Percentiles rank a stretch among this genome's conserved stretches.
These are phyloP conservation scores for Pythium scleroteichum DNA, from an alignment of 352 stramenopile species.

Conservation along the genomic window DNA sequence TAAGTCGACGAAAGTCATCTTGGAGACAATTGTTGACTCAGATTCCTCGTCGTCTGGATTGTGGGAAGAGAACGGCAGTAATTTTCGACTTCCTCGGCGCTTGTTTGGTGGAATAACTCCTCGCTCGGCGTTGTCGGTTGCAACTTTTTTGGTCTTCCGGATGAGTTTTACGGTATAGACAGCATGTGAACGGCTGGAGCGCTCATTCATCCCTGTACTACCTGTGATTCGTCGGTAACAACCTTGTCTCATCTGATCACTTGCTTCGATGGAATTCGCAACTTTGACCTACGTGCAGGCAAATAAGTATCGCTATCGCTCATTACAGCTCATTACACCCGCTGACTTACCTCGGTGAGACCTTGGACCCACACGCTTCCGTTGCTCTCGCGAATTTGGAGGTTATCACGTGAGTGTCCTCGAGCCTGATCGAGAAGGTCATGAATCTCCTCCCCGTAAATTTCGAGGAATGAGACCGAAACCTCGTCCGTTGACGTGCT, in stretches of 20 bases:
- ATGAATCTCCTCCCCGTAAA: slow-evolving; percentile 97
- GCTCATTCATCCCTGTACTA: slow-evolving; percentile 89
- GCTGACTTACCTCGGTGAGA: slow-evolving; percentile 53
- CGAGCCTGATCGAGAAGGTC: slow-evolving; percentile 84
- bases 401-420: slow-evolving; percentile 35
- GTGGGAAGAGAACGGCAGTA: slow-evolving; percentile 7
- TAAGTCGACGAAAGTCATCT: slow-evolving; percentile 88
- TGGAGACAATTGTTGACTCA: slow-evolving; percentile 62
- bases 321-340: background rate
- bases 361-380: slow-evolving; percentile 79
- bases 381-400: slow-evolving; percentile 74
- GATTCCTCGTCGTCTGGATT: slow-evolving; percentile 25
- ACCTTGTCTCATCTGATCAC: slow-evolving; percentile 80
- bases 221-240: slow-evolving; percentile 77
- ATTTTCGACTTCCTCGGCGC: slow-evolving; percentile 11
- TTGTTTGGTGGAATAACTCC: slow-evolving; percentile 4
- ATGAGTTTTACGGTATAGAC: slow-evolving; percentile 89
- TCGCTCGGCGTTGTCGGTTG: too few relatives aligned
- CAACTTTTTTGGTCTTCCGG: slow-evolving; percentile 29
- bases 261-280: slow-evolving; percentile 47
- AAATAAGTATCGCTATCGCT: background rate
- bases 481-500: slow-evolving; percentile 40
- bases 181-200: slow-evolving; percentile 84
- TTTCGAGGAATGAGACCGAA: slow-evolving; percentile 93
- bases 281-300: slow-evolving; percentile 47